A percentile compares a stretch with the other conserved stretches of the same genome.
These are phyloP conservation scores for Mucor sp. DNA, from an alignment of 371 early-diverging fungal genomes.

Conservation along the genomic window DNA sequence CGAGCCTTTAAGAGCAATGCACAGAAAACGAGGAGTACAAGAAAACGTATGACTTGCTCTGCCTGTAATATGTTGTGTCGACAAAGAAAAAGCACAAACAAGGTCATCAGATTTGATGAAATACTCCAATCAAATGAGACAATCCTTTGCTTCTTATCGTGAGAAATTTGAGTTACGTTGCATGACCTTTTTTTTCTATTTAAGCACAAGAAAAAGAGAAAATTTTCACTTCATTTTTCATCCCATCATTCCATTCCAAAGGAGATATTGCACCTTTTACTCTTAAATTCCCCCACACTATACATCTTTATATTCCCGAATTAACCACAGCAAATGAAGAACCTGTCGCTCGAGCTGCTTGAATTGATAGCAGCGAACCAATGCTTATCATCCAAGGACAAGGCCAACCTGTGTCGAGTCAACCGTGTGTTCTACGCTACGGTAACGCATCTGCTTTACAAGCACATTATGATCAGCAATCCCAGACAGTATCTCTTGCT, in stretches of 20 bases:
- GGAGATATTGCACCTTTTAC: background rate
- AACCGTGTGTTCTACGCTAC: constrained; percentile 22
- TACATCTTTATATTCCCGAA: constrained; percentile 4
- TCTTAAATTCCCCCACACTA: constrained; percentile 7
- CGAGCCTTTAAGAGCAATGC: too few relatives aligned
- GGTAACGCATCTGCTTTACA: constrained; percentile 22
- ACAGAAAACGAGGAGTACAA: too few relatives aligned
- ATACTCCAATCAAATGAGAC: constrained; percentile 7
- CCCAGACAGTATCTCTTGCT: constrained; percentile 33
- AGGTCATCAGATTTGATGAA: constrained; percentile 8
- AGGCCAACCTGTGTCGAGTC: constrained; percentile 20
- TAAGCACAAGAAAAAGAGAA: background rate
- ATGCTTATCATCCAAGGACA: constrained; percentile 15
- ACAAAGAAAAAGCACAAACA: background rate
- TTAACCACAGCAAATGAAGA: constrained; percentile 17
- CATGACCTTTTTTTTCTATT: background rate
- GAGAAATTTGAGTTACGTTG: constrained; percentile 8
- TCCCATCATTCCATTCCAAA: background rate
- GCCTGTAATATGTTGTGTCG: background rate
- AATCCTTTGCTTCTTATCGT: constrained; percentile 13
- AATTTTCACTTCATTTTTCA: background rate
- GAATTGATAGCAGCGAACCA: constrained; percentile 23
- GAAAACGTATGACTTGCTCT: too few relatives aligned
- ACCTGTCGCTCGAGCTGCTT: constrained; percentile 33
- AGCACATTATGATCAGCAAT: constrained; percentile 26